phyloP scores from a whole-genome alignment of 169 alveolate genomes.

The Plasmodium cynomolgi region DNA sequence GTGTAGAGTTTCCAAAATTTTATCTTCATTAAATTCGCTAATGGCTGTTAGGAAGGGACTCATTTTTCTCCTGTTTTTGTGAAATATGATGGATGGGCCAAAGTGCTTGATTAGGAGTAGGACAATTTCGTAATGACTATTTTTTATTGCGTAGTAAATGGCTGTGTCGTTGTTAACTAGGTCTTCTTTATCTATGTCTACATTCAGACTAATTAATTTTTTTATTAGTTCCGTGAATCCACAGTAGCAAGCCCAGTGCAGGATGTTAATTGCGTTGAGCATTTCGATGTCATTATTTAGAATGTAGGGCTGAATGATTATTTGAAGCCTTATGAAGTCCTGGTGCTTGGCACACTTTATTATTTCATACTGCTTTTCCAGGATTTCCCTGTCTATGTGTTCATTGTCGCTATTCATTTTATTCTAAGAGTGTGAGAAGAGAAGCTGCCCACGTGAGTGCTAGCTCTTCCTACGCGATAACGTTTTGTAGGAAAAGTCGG shows the following conservation, averaged over 20 bases:
- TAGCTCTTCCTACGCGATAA: too few relatives aligned
- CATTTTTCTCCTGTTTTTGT: constrained; percentile 80
- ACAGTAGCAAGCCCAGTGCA: constrained; percentile 86
- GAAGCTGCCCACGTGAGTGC: too few relatives aligned
- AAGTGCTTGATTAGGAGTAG: constrained; percentile 78
- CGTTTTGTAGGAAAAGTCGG: too few relatives aligned
- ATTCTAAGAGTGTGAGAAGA: neutral
- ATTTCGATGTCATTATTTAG: constrained; percentile 73
- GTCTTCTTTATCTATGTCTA: constrained; percentile 83
- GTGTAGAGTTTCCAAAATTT: constrained; percentile 83
- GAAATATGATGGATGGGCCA: constrained; percentile 83
- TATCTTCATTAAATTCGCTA: constrained; percentile 87
- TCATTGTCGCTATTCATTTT: constrained; percentile 20
- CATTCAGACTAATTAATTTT: constrained; percentile 74
- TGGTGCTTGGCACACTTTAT: constrained; percentile 69
- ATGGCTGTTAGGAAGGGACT: constrained; percentile 90
- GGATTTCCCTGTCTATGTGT: constrained; percentile 33
- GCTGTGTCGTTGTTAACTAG: constrained; percentile 85
- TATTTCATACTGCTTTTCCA: constrained; percentile 63
- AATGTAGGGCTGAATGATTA: constrained; percentile 58
- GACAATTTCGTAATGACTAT: constrained; percentile 82
- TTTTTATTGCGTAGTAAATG: constrained; percentile 84
- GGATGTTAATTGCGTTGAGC: constrained; percentile 74
- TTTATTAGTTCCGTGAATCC: constrained; percentile 82
- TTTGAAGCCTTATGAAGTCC: constrained; percentile 47